Evolutionary conservation across 192 early-diverging fungal species (phyloP), one percentile per base, ranked within the genome.

Genomic region (Gigaspora rosea): DNA sequence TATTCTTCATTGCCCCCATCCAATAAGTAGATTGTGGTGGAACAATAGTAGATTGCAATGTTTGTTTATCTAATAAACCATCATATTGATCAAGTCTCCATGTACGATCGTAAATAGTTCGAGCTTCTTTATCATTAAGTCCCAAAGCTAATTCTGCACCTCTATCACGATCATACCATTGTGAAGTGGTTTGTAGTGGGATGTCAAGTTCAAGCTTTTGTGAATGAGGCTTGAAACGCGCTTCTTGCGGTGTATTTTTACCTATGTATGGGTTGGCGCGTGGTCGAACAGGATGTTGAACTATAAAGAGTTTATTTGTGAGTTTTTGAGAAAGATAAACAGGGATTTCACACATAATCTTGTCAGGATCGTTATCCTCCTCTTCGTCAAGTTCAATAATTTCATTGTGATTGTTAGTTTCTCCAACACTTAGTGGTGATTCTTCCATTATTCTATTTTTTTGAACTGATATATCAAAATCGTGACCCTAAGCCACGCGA

Each of bases 161-260:
- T 58, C 89, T 84, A 33, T 94, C 91, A n/a, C 82, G 78, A 82
- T 92, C 92, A 86, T 96, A 98, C 78, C 92, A 88, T 12, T 84
- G 62, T 27, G 90, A 85, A 35, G 81, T 82, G 20, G 93, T 93
- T 64, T 95, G 90, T 13, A 97, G 69, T 33, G 93, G 91, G 36
- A 97, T 83, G 78, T 96, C 95, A 47, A 97, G 70, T 82, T 98
- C 94, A 35, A 97, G 87, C 64, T 91, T 83, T 61, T 92, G 85
- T 18, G 94, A 88, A 27, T 90, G 86, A 0, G 93, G 94, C 82
- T 97, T 98, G 65, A 94, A 85, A 32, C 95, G 92, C 7, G 92
- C 88, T 18, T 88, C 87, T 35, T 79, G 78, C 10, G 93, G 92
- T 18, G 78, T 82, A 10, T 79, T 78, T 35, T 76, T 74, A 52